Conservation (phyloP, 2,329 filamentous ascomycete genomes). For the Eutypella sp. region DNA sequence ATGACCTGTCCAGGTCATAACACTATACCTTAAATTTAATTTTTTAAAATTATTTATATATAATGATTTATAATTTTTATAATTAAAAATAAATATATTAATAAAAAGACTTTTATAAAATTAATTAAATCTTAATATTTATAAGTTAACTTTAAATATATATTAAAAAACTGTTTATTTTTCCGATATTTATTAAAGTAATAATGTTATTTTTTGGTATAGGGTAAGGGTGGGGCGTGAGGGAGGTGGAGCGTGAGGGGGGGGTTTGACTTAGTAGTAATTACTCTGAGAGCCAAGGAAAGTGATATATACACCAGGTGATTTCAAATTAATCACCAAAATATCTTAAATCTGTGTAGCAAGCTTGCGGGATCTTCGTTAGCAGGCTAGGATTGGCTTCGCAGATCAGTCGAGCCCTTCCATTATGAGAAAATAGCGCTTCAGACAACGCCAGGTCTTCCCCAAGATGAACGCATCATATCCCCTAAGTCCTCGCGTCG, state of each 20-base stretch:
- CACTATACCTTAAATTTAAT: not conserved
- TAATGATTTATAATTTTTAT: not conserved
- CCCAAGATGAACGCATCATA: constrained; percentile 10
- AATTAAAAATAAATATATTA: not conserved
- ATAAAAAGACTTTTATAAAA: not conserved
- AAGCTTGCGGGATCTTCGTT: constrained; percentile 3
- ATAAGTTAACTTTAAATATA: not conserved
- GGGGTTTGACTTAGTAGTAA: not conserved
- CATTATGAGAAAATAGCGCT: constrained; percentile 9
- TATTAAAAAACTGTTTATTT: too few species aligned
- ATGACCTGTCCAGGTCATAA: too few species aligned
- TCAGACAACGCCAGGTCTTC: constrained; percentile 10
- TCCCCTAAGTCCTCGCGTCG: constrained; percentile 8
- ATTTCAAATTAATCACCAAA: not conserved
- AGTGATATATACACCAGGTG: not conserved
- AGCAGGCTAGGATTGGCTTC: constrained; percentile 8
- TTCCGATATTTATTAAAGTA: not conserved
- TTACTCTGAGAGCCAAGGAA: not conserved
- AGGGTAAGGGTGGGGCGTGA: not conserved
- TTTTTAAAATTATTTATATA: not conserved
- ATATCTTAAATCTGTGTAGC: constrained; percentile 5
- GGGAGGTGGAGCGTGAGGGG: not conserved
- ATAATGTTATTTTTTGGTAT: not conserved
- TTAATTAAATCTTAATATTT: not conserved
- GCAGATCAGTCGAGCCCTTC: constrained; percentile 9